A percentile compares a stretch with the other conserved stretches of the same genome.
Evolutionary conservation across 1,139 yeast genomes (phyloP).

Genomic region (Candida labiduridarum): DNA sequence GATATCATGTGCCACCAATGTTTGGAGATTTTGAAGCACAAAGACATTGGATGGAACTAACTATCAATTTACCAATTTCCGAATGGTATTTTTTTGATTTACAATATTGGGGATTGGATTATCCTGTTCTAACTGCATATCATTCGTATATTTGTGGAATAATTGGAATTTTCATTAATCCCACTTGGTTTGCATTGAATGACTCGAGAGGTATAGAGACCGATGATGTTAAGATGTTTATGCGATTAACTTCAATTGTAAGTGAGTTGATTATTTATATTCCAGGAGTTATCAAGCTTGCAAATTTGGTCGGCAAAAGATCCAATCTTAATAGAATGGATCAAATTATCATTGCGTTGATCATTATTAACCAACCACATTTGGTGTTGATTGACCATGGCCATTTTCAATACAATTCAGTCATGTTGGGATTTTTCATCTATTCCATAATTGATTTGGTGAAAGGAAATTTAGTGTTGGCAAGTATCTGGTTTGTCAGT

Average conservation of each 20-base stretch:
- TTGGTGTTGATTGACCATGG: slow-evolving; percentile 91
- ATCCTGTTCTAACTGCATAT: slow-evolving; percentile 95
- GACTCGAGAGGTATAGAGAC: slow-evolving; percentile 76
- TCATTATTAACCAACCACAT: slow-evolving; percentile 79
- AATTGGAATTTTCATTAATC: slow-evolving; percentile 63
- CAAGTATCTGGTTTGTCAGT: slow-evolving; percentile 78
- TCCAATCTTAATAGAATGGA: slow-evolving; percentile 64
- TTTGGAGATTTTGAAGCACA: slow-evolving; percentile 98
- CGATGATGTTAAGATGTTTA: slow-evolving; percentile 68
- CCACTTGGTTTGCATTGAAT: slow-evolving; percentile 76
- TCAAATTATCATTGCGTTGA: slow-evolving; percentile 73
- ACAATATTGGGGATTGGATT: slow-evolving; percentile 95
- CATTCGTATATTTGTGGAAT: slow-evolving; percentile 83
- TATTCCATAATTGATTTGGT: slow-evolving; percentile 67
- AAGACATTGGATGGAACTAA: slow-evolving; percentile 96
- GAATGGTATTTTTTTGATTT: slow-evolving; percentile 90
- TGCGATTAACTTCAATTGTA: slow-evolving; percentile 77
- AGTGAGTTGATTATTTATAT: slow-evolving; percentile 77
- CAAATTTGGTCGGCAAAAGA: slow-evolving; percentile 65
- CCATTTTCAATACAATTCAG: slow-evolving; percentile 92
- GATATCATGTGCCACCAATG: slow-evolving; percentile 68
- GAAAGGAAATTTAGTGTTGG: slow-evolving; percentile 62
- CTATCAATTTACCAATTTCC: slow-evolving; percentile 69
- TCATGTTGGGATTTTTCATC: slow-evolving; percentile 87
- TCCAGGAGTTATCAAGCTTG: slow-evolving; percentile 76